phyloP scores from a whole-genome alignment of 2,329 filamentous ascomycete species.

The Zelopaecilomyces penicillatus region DNA sequence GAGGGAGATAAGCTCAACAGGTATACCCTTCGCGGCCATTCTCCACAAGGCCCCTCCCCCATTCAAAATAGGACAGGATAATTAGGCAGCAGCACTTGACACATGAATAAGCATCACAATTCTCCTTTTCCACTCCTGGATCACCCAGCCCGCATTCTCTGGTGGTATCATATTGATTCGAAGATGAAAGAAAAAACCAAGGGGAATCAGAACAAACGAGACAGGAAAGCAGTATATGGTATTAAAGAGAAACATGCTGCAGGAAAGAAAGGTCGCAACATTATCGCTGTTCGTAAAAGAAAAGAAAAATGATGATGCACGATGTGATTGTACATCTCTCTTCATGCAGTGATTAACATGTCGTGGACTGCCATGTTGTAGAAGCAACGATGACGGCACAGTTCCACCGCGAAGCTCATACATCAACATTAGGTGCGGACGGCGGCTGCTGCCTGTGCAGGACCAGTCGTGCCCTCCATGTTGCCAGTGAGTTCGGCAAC shows the following conservation, averaged over 20 bases:
- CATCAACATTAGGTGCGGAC: slow-evolving; percentile 13
- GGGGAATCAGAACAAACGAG: background rate
- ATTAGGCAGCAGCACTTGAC: background rate
- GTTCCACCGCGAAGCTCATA: too few species aligned
- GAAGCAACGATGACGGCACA: too few species aligned
- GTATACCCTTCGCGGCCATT: too few species aligned
- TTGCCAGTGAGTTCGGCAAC: slow-evolving; percentile 89
- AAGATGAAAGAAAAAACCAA: slow-evolving; percentile 8
- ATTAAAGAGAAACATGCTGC: slow-evolving; percentile 9
- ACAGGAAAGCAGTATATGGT: slow-evolving; percentile 3
- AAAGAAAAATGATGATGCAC: slow-evolving; percentile 5
- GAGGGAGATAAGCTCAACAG: too few species aligned
- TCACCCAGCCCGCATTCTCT: slow-evolving; percentile 10
- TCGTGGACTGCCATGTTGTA: too few species aligned
- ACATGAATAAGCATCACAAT: background rate
- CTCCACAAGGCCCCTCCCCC: background rate
- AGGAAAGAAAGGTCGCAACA: slow-evolving; percentile 1
- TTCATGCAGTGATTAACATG: too few species aligned
- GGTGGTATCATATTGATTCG: slow-evolving; percentile 19
- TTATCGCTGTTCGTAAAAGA: slow-evolving; percentile 3
- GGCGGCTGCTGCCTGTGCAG: slow-evolving; percentile 17
- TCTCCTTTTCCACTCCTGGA: slow-evolving; percentile 3
- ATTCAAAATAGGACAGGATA: background rate
- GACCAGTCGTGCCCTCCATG: slow-evolving; percentile 51
- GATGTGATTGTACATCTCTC: too few species aligned